Percentiles rank a stretch among this genome's conserved stretches.
phyloP scores from a whole-genome alignment of 202 grass and related monocot genomes.

The Schoenoplectus triqueter region DNA sequence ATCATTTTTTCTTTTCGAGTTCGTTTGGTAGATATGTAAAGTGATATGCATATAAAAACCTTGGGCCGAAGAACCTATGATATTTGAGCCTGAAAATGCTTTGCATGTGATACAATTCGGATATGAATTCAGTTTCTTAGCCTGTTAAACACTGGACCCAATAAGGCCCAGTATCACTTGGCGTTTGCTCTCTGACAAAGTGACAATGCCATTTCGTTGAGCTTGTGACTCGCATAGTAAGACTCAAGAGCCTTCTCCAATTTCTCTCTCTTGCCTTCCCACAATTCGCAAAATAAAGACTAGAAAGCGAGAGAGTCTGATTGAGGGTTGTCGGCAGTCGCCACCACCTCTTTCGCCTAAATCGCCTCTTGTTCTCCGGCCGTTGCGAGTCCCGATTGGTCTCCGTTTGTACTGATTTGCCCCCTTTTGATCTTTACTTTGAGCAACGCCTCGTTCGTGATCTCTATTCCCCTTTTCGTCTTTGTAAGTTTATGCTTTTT shows the following conservation, averaged over 20 bases:
- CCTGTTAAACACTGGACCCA: neutral
- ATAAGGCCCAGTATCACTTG: neutral
- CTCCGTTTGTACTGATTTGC: neutral
- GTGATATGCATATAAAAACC: too few relatives aligned
- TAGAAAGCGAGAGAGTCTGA: neutral
- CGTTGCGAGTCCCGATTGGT: neutral
- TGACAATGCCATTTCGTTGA: neutral
- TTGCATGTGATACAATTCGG: neutral
- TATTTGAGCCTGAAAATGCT: neutral
- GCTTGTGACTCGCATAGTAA: neutral
- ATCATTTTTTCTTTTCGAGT: too few relatives aligned
- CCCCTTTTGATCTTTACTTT: neutral
- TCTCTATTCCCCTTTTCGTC: neutral
- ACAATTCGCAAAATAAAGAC: neutral
- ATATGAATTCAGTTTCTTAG: neutral
- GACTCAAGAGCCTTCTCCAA: neutral
- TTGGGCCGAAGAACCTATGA: too few relatives aligned
- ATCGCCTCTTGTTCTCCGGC: neutral
- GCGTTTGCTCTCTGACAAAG: neutral
- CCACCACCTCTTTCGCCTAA: neutral
- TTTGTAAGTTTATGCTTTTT: neutral
- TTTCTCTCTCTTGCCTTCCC: neutral
- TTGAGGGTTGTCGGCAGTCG: neutral
- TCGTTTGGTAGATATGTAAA: too few relatives aligned
- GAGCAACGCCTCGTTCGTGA: neutral